Conservation (phyloP, 192 early-diverging fungal genomes). For the Backusella mclennaniae region DNA sequence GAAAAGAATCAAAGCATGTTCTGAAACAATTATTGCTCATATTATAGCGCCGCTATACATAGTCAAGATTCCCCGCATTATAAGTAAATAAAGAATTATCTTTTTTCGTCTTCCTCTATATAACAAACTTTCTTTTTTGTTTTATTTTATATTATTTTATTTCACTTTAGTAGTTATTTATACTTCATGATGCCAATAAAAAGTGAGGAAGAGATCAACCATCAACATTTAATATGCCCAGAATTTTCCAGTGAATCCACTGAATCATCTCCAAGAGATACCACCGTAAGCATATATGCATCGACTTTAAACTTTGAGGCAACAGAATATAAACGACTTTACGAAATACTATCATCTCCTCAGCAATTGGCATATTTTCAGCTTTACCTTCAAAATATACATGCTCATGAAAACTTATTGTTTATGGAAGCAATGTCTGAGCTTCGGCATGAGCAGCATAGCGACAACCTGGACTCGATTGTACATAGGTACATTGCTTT, state of each 20-base stretch:
- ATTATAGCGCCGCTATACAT: neutral
- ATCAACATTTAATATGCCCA: neutral
- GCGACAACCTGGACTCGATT: neutral
- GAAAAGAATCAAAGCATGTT: neutral
- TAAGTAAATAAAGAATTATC: neutral
- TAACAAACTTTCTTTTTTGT: neutral
- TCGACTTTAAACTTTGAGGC: neutral
- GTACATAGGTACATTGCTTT: constrained; percentile 17
- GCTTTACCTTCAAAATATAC: constrained; percentile 13
- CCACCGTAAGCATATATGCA: neutral
- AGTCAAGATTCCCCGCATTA: neutral
- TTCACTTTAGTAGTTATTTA: neutral
- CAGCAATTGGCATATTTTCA: constrained; percentile 21
- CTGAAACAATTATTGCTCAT: neutral
- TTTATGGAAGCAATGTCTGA: constrained; percentile 34
- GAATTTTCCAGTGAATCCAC: neutral
- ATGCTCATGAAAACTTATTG: constrained; percentile 32
- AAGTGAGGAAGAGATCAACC: neutral
- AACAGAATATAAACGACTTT: constrained; percentile 9
- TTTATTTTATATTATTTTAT: neutral
- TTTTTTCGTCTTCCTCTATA: neutral
- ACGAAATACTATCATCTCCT: constrained; percentile 27
- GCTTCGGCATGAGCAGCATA: constrained; percentile 16
- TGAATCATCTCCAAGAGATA: neutral
- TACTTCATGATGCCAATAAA: neutral